Evolutionary conservation across 2,329 filamentous ascomycete species (phyloP), one percentile per base, ranked within the genome.

Genomic region (Xylariaceae sp.): DNA sequence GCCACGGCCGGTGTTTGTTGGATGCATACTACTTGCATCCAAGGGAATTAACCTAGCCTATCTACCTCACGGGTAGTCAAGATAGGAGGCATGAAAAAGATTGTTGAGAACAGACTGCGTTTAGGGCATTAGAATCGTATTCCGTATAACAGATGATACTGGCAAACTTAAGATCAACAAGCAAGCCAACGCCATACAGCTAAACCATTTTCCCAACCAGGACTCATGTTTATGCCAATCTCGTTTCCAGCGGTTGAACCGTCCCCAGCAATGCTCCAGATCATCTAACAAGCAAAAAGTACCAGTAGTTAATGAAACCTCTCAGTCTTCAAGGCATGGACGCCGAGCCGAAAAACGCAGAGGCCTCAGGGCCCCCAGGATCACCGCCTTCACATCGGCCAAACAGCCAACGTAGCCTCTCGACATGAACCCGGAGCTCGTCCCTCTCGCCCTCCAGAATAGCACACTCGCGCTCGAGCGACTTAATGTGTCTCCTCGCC

Each of bases 401-500:
- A 15, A 65, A 67, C n/a, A 67, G 43, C 64, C 64, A 67, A 15
- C 61, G 62, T 46, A 71, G 61, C 30, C 63, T 52, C 54, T 63
- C 60, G 56, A 68, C 63, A 47, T 64, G 65, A 18, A 65, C 63
- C 13, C 64, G 55, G 12, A 68, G 59, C 60, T 73, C 70, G 55
- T 69, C 64, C 50, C 69, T 64, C 59, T 73, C 71, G 47, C 64
- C 67, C 61, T 73, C 69, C 32, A 74, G 59, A 42, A 63, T 62
- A 2, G 62, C 61, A 26, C 69, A 70, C 56, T 75, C 71, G 47
- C 67, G 63, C 60, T 75, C 72, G 10, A 77, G 64, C 7, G 65
- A 54, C 48, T 69, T 63, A 50, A 77, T 76, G 49, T 74, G 68
- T 42, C 71, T 67, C 32, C 72, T 67, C 1, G 74, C 74, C 57